Conservation (phyloP, 345 rosid species). For the Jatropha curcas region DNA sequence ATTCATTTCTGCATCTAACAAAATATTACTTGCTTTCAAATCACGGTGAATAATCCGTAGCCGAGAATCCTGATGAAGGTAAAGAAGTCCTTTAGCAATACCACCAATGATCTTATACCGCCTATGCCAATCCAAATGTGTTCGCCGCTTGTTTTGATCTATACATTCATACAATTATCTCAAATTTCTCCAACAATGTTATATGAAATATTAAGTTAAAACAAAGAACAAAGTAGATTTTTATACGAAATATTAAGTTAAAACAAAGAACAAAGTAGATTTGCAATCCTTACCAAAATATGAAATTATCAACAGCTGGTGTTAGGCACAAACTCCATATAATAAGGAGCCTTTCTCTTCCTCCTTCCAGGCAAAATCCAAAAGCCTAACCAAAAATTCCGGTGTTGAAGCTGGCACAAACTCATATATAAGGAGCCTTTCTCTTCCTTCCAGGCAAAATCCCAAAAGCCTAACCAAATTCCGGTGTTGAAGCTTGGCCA, state of each 20-base stretch:
- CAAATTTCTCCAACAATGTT: no score
- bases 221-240: no score
- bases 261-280: no score
- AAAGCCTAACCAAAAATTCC: conserved; percentile 43
- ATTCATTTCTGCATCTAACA: conserved; percentile 8
- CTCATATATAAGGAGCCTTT: conserved; percentile 12
- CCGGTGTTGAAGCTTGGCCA: conserved; percentile 19
- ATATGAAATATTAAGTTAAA: no score
- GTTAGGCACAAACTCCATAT: conserved; percentile 46
- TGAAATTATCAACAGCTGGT: conserved; percentile 36
- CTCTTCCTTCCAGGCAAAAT: conserved; percentile 9
- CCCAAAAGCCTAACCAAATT: conserved; percentile 15
- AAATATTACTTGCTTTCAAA: conserved; percentile 43
- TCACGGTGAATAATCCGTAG: conserved; percentile 49
- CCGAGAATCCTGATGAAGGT: conserved; percentile 48
- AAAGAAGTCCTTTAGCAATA: conserved; percentile 46
- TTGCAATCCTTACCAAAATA: conserved; percentile 30
- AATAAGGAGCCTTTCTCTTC: conserved; percentile 44
- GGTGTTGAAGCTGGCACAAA: conserved; percentile 42
- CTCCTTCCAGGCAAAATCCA: conserved; percentile 47
- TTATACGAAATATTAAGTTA: no score
- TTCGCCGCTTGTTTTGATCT: conserved; percentile 29
- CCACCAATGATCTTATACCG: conserved; percentile 42
- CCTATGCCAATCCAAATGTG: conserved; percentile 26
- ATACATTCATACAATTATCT: background rate